Base-by-base conservation (phyloP, 2,329 filamentous ascomycete genomes). In the Hirsutella thompsonii region DNA sequence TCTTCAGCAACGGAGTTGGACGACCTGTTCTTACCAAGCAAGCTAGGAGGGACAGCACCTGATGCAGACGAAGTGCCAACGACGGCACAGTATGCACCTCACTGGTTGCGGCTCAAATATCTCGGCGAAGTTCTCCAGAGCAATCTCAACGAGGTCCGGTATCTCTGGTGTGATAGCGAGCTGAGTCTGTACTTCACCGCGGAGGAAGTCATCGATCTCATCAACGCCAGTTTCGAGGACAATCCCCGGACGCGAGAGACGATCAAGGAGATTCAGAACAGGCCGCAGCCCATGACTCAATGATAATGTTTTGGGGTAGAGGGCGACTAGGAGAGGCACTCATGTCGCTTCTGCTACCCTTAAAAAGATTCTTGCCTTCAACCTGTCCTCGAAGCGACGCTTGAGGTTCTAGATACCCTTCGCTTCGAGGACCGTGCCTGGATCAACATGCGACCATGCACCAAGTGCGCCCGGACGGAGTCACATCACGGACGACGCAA, bases 51-150 rank as follows among this genome's bases (percentile, higher is more conserved):
- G 2, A 51, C 46, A 10, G 41, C 47, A 16, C 47, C 51, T 2
- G 48, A 43, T 5, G 55, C 54, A 19, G 63, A 64, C 4, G 66
- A 68, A 28, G 56, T 75, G 1, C 72, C 76, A 4, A 57, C 66
- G 4, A 80, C 77, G 28, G 66, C 73, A 3, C 74, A 80, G 51
- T 80, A 79, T 47, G 74, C 75, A 4, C 63, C 68, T 3, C 69
- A 67, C 38, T 82, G 78, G 78, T 62, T 81, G 43, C 68, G 76
- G 38, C 65, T 82, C 44, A 76, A 80, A 57, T 81, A 74, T 49
- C 62, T 82, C 16, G 72, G 71, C 46, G 73, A 81, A 55, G 70
- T 81, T 21, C 61, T 82, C 47, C 77, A 82, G 61, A 79, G 76
- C 49, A 80, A 81, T 51, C 61, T 81, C 40, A 72, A 71, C 46